Conservation (phyloP, 345 rosid genomes). For the Rhizophora apiculata region DNA sequence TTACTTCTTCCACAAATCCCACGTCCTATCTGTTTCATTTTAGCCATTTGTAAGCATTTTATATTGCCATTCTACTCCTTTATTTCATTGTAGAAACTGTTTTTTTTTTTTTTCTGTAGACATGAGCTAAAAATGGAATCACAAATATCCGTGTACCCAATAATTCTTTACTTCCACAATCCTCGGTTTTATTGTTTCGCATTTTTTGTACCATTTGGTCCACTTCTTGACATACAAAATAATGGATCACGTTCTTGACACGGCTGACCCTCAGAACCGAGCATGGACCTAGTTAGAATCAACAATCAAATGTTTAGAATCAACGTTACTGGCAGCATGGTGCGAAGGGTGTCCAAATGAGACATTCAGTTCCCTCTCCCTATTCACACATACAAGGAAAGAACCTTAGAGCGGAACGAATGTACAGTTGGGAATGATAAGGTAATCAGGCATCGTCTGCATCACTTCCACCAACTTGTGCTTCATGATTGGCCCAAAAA, state of each 20-base stretch:
- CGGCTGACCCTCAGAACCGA: background rate
- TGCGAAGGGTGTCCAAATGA: constrained; percentile 17
- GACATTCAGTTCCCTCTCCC: constrained; percentile 12
- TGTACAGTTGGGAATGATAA: constrained; percentile 39
- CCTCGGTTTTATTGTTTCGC: too few species aligned
- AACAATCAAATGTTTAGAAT: constrained; percentile 26
- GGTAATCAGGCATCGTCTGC: constrained; percentile 72
- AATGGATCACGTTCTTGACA: constrained; percentile 12
- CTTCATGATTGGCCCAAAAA: constrained; percentile 70
- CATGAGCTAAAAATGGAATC: too few species aligned
- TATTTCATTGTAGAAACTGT: too few species aligned
- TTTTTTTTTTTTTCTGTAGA: too few species aligned
- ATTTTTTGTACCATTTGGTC: too few species aligned
- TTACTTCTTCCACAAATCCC: too few species aligned
- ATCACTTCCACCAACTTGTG: constrained; percentile 80
- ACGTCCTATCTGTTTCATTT: too few species aligned
- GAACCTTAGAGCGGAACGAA: constrained; percentile 28
- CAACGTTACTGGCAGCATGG: constrained; percentile 23
- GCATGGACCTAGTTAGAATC: constrained; percentile 19
- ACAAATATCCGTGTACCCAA: too few species aligned
- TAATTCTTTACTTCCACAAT: too few species aligned
- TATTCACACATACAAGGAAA: constrained; percentile 21
- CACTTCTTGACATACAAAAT: constrained; percentile 3
- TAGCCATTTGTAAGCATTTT: too few species aligned
- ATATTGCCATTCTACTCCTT: too few species aligned